Evolutionary conservation across 78 protist species (phyloP).

Genomic region (Emiliania huxleyi): DNA sequence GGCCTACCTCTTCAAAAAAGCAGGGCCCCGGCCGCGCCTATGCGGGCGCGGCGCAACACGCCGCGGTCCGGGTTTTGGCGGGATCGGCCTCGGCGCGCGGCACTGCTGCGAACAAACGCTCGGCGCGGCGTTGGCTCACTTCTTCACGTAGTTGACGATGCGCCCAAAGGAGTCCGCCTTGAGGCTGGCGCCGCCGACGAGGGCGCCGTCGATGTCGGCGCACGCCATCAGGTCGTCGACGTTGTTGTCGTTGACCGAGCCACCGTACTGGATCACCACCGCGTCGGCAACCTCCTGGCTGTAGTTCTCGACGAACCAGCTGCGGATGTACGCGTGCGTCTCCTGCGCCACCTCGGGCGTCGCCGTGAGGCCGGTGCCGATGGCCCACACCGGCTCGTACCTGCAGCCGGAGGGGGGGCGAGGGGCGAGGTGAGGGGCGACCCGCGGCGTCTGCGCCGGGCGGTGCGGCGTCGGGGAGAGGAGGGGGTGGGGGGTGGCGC

Average conservation of each 20-base stretch:
- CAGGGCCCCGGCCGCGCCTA: too few relatives aligned
- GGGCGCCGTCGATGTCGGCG: slow-evolving; percentile 97
- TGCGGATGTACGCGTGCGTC: slow-evolving; percentile 69
- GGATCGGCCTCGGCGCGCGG: too few relatives aligned
- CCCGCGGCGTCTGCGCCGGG: slow-evolving; percentile 32
- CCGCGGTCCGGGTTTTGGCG: too few relatives aligned
- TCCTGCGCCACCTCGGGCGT: slow-evolving; percentile 82
- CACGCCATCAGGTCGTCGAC: slow-evolving; percentile 35
- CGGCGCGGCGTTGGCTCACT: too few relatives aligned
- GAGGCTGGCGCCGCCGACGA: slow-evolving; percentile 99
- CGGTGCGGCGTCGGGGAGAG: not conserved
- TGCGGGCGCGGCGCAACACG: too few relatives aligned
- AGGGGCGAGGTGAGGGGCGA: too few relatives aligned
- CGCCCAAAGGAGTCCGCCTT: slow-evolving; percentile 71
- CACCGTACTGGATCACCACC: slow-evolving; percentile 94
- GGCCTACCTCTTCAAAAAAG: too few relatives aligned
- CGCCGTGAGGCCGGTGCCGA: slow-evolving; percentile 98
- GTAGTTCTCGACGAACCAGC: slow-evolving; percentile 65
- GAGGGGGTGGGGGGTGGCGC: too few relatives aligned
- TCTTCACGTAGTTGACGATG: slow-evolving; percentile 69
- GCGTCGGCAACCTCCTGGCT: slow-evolving; percentile 65
- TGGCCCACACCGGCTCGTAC: slow-evolving; percentile 99
- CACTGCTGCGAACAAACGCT: too few relatives aligned
- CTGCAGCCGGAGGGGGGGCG: too few relatives aligned
- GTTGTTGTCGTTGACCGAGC: slow-evolving; percentile 89